Conservation (phyloP, 2,329 filamentous ascomycete species). For the Ophiostoma quercus region DNA sequence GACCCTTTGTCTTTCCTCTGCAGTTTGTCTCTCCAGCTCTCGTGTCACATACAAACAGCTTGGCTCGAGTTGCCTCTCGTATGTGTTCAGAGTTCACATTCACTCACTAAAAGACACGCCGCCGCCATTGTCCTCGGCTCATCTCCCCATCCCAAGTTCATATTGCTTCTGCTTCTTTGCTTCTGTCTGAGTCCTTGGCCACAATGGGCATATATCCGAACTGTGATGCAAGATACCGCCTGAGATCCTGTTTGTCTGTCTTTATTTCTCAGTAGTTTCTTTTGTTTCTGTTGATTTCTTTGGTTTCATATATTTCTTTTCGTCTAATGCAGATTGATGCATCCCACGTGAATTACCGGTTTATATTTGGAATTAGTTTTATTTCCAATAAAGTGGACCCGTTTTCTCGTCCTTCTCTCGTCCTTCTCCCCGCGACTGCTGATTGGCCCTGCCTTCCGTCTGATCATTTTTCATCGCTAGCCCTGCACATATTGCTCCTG, state of each 20-base stretch:
- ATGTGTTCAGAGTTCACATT: neutral
- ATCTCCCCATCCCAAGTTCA: neutral
- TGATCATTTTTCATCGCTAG: constrained; percentile 5
- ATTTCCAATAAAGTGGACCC: neutral
- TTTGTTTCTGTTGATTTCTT: neutral
- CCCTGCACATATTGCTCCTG: neutral
- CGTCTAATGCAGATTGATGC: neutral
- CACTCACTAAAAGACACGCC: neutral
- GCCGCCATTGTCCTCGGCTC: constrained; percentile 7
- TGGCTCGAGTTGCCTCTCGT: neutral
- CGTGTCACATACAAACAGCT: neutral
- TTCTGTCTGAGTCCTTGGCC: neutral
- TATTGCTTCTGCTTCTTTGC: neutral
- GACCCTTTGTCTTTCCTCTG: neutral
- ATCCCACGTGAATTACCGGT: neutral
- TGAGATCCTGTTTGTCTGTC: neutral
- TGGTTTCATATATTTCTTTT: neutral
- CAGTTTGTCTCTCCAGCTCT: constrained; percentile 7
- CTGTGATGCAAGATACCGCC: constrained; percentile 4
- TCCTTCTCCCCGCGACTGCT: neutral
- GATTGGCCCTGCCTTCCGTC: neutral
- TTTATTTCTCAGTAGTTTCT: neutral
- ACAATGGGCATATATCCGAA: neutral
- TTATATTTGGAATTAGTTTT: neutral
- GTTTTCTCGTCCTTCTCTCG: neutral